Evolutionary conservation across 2,329 filamentous ascomycete species (phyloP).

Genomic region (Aureobasidium sp.): DNA sequence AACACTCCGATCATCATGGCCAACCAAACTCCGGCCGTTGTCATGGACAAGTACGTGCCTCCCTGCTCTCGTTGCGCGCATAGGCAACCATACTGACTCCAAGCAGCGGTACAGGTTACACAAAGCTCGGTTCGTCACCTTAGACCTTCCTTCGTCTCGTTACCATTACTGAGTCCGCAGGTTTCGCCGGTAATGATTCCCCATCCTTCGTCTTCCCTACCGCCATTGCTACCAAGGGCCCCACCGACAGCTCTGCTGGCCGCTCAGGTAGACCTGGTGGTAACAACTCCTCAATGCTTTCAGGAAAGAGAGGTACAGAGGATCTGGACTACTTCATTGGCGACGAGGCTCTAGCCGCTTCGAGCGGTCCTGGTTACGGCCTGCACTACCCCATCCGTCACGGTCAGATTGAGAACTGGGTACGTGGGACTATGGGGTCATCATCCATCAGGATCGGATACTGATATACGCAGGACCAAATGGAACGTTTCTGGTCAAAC

Average conservation of each 20-base stretch:
- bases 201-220: constrained; percentile 99
- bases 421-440: constrained; percentile 36
- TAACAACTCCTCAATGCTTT: constrained; percentile 92
- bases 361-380: constrained; percentile 84
- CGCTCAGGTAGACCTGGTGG: constrained; percentile 82
- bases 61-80: constrained; percentile 2
- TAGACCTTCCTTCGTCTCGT: not conserved
- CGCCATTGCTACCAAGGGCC: constrained; percentile 90
- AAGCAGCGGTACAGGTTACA: constrained; percentile 93
- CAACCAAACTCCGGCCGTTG: constrained; percentile 98
- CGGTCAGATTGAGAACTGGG: constrained; percentile 98
- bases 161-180: constrained; percentile 39
- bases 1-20: constrained; percentile 60
- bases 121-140: constrained; percentile 75
- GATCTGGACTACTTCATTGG: constrained; percentile 99
- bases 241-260: constrained; percentile 61
- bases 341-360: constrained; percentile 83
- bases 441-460: not conserved
- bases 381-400: constrained; percentile 97
- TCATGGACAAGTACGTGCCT: constrained; percentile 99
- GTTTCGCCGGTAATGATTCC: constrained; percentile 98
- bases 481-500: constrained; percentile 99
- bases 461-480: constrained; percentile 65
- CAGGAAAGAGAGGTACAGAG: constrained; percentile 89
- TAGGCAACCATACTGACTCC: constrained; percentile 22